phyloP scores from a whole-genome alignment of 176 grass and related monocot species.

The Olyra latifolia region DNA sequence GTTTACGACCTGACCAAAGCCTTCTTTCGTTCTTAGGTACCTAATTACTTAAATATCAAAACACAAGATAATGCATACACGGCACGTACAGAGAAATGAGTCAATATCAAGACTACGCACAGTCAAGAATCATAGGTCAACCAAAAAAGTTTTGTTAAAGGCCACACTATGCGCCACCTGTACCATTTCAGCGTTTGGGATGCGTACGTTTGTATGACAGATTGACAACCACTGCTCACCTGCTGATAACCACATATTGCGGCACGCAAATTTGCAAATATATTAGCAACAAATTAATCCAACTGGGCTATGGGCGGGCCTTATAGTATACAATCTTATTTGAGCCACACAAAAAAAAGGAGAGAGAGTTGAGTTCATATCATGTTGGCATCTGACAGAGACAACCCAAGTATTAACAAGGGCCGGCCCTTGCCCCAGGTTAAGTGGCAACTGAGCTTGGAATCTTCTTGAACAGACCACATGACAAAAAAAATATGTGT shows the following conservation, averaged over 20 bases:
- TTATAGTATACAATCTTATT: constrained; percentile 11
- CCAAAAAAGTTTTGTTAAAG: not conserved
- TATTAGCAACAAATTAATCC: constrained; percentile 23
- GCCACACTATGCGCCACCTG: not conserved
- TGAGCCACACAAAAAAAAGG: not conserved
- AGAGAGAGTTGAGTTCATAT: not conserved
- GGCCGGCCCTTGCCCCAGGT: constrained; percentile 16
- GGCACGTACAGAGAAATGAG: not conserved
- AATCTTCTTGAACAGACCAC: constrained; percentile 16
- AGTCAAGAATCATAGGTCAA: not conserved
- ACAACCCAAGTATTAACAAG: not conserved
- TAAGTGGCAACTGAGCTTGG: constrained; percentile 17
- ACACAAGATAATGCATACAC: not conserved
- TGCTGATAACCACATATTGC: not conserved
- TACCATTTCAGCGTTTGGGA: not conserved
- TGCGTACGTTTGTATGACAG: not conserved
- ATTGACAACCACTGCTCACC: not conserved
- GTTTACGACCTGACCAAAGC: not conserved
- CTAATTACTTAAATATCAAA: not conserved
- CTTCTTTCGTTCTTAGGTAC: not conserved
- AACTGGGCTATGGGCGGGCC: constrained; percentile 23
- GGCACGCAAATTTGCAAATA: not conserved
- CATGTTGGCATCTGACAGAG: constrained; percentile 6
- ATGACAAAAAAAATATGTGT: not conserved
- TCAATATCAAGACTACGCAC: not conserved